These are phyloP conservation scores for Phytophthora kernoviae DNA, from an alignment of 352 stramenopile genomes.

Conservation along the genomic window DNA sequence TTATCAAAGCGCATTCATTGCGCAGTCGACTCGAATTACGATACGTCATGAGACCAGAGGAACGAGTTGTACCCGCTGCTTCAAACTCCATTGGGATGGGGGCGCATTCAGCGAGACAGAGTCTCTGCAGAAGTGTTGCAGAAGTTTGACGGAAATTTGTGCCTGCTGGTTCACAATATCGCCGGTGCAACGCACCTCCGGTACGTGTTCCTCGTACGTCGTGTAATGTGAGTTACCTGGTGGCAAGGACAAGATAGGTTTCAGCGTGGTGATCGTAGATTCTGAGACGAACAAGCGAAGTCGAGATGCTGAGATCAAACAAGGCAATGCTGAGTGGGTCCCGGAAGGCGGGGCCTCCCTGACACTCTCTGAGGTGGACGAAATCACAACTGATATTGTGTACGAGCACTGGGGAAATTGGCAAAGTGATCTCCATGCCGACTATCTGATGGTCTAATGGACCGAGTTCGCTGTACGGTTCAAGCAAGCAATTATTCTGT, in stretches of 20 bases:
- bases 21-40: constrained; percentile 1
- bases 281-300: background rate
- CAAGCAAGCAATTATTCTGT: background rate
- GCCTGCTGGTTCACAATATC: constrained; percentile 19
- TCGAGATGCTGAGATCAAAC: background rate
- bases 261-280: constrained; percentile 14
- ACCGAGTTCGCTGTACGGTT: background rate
- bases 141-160: constrained; percentile 15
- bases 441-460: background rate
- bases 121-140: constrained; percentile 19
- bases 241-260: constrained; percentile 6
- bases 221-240: constrained; percentile 8
- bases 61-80: constrained; percentile 12
- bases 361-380: constrained; percentile 21
- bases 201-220: background rate
- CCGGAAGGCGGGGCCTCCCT: constrained; percentile 27
- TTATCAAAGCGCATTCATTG: constrained; percentile 28
- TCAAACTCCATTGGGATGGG: constrained; percentile 5
- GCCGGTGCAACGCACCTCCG: background rate
- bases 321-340: background rate
- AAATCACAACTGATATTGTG: constrained; percentile 18
- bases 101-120: constrained; percentile 8
- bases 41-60: constrained; percentile 5
- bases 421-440: constrained; percentile 31
- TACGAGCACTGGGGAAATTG: constrained; percentile 31